phyloP scores from a whole-genome alignment of 768 basidiomycete genomes.

The Kwoniella heveanensis region DNA sequence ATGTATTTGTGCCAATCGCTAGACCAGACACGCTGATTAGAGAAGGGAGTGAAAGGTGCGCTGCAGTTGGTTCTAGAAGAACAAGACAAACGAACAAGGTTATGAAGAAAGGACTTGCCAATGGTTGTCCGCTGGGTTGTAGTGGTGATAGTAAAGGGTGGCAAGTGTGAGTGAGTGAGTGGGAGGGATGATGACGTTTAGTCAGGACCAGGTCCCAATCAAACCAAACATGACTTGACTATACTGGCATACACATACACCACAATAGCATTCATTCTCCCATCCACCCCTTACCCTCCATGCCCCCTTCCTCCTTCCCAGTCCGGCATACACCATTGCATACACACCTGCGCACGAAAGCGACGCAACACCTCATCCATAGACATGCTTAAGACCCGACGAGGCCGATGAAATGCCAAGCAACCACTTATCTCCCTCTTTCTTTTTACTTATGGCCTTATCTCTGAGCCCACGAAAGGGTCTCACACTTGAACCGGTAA shows the following conservation, averaged over 20 bases:
- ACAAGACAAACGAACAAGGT: background rate
- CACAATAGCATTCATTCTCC: too few relatives aligned
- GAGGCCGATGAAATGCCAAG: conserved; percentile 1
- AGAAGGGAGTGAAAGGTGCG: background rate
- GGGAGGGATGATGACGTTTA: conserved; percentile 4
- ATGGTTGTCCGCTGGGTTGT: background rate
- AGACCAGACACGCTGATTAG: too few relatives aligned
- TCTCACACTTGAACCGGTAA: background rate
- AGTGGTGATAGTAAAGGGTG: background rate
- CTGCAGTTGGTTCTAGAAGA: too few relatives aligned
- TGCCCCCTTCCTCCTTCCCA: background rate
- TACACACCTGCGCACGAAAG: background rate
- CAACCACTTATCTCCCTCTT: background rate
- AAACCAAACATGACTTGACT: background rate
- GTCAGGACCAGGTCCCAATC: background rate
- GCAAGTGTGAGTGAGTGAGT: too few relatives aligned
- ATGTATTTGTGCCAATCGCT: too few relatives aligned
- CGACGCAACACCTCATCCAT: background rate
- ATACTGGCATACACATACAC: too few relatives aligned
- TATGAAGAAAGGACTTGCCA: background rate
- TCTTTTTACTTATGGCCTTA: background rate
- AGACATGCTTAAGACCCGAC: background rate
- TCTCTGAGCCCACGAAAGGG: background rate
- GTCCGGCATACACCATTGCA: background rate
- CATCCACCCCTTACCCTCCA: too few relatives aligned